Base-by-base conservation (phyloP, 192 early-diverging fungal genomes). In the Powellomyces hirtus region DNA sequence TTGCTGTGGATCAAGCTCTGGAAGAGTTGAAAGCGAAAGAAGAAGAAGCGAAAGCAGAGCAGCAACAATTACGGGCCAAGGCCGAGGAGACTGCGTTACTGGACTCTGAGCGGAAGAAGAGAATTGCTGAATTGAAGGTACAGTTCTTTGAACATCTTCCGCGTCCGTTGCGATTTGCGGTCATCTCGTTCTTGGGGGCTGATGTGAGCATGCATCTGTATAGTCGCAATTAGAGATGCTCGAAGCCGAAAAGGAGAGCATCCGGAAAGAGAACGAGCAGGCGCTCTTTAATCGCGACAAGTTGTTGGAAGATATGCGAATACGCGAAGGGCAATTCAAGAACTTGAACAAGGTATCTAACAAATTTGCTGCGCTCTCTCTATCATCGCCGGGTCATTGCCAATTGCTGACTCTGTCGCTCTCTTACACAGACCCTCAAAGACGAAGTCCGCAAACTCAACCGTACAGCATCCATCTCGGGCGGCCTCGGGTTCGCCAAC, bases 401-500 rank as follows among this genome's bases (percentile, higher is more conserved):
- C n/a, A n/a, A n/a, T n/a, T n/a, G n/a, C 40, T 42, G 11, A 42
- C 40, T 42, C n/a, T n/a, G 40, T 51, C 29, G 44, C 52, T 35
- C 22, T 40, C 38, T 26, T 31, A 13, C 18, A n/a, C 69, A 90
- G 91, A 85, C 89, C 2, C 73, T 92, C 10, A 89, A 90, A 57
- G 91, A 92, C 20, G 91, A 92, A 73, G 82, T 92, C 18, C 77
- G 89, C 31, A 91, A 90, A 66, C 65, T 89, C 3, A 84, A 75
- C 45, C 77, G 84, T 69, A 67, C 61, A 31, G 22, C 37, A 13
- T 73, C 71, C 22, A n/a, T n/a, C n/a, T 49, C 71, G 7, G 69
- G 62, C 44, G 72, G 74, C 34, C 38, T 72, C 2, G 30, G 46
- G 7, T n/a, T n/a, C n/a, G n/a, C n/a, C n/a, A 69, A 64, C n/a